Evolutionary conservation across 441 rosid genomes (phyloP), one percentile per base, ranked within the genome.

Genomic region (Viola pubescens): DNA sequence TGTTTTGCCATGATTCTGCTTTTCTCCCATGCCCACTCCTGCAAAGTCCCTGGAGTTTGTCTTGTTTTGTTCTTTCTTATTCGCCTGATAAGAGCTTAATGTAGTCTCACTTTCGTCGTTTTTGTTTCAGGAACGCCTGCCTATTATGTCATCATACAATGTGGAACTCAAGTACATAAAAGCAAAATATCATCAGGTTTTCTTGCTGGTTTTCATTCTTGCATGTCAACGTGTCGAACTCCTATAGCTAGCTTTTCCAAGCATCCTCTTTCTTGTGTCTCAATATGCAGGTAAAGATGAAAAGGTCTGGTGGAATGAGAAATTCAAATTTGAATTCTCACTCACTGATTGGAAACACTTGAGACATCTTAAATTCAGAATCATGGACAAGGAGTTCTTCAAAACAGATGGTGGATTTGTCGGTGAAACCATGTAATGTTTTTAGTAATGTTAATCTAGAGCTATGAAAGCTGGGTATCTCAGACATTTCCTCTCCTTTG

Each of bases 141-240:
- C 48, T 89, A 85, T 67, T 82, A 77, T 58, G 81, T 85, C 37
- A 61, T 74, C 38, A 73, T 67, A 46, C 83, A 85, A 70, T 89
- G 91, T 69, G 98, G 94, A 70, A 68, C 70, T 60, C 74, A 75
- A 56, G 77, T 75, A 19, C 74, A 70, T 61, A 72, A 69, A 68
- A 86, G 83, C 81, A 91, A 84, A 82, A 54, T 65, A 50, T 82
- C 96, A 52, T 56, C 72, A 76, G 95, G 98, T 91, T 70, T 37
- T 14, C 10, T 58, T 56, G 49, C 43, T 62, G 48, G n/a, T 26
- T 9, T 42, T 62, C 42, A 7, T 5, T 57, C 51, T 64, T 42
- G 13, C 38, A 10, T 12, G 19, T 41, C 41, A 38, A 46, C 54
- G 47, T 5, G 47, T 12, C 26, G 16, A 41, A 52, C 10, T 44